Base-by-base conservation (phyloP, 2,329 filamentous ascomycete species). In the Orbilia brochopaga region DNA sequence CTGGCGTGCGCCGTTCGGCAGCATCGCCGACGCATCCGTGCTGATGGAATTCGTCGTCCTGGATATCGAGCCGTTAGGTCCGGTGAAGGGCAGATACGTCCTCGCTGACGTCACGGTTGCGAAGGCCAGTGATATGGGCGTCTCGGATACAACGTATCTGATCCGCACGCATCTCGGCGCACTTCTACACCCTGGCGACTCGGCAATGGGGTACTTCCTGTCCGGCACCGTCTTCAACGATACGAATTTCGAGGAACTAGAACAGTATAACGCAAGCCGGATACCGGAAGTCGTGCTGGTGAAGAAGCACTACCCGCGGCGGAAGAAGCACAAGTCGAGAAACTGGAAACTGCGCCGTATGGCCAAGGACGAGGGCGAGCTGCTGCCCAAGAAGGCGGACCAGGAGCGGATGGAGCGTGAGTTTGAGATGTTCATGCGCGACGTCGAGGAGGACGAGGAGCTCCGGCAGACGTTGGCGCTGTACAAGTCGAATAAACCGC, bases 341-440 rank as follows among this genome's bases (percentile, higher is more conserved):
- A 90, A 90, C 83, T 99, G 94, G 94, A 90, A 89, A 80, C 87
- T 99, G 80, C 95, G 90, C 86, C 91, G 94, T 78, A 93, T 99
- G 90, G 85, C 85, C 75, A 89, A 87, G 81, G 92, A 97, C 74
- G 91, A 97, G 79, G 89, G 90, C 75, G 93, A 97, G 75, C 84
- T 95, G 79, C 81, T 92, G 74, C 90, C 91, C 37, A 88, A 90
- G 83, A 91, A 96, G 81, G 84, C 91, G 69, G 92, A 97, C 78
- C 90, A 93, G 78, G 90, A 92, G 69, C 87, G 88, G 74, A 87
- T 96, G 83, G 92, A 97, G 78, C 86, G 88, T 75, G 94, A 99
- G 80, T 99, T 96, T 81, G 94, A 99, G 82, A 87, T 92, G 86
- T 99, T 99, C 86, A 82, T 99, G 83, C 88, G 90, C 51, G 94